Evolutionary conservation across 768 basidiomycete genomes (phyloP), one percentile per base, ranked within the genome.

Genomic region (Pleurotus eryngii): DNA sequence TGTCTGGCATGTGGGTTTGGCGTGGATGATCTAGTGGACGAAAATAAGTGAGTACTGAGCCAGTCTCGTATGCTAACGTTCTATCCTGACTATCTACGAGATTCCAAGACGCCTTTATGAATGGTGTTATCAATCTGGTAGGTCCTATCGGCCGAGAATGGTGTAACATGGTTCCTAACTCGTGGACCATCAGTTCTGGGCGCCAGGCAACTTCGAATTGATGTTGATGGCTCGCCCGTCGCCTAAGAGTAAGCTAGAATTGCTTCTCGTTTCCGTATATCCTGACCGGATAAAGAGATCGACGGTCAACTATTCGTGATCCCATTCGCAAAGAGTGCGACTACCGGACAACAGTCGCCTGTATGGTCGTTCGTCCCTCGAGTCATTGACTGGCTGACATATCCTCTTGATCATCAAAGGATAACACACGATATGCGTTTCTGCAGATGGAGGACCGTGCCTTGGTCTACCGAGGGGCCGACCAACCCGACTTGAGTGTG

Each of bases 401-500:
- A 55, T 35, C 12, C 22, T n/a, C 51, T 59, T 22, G 59, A 43
- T 42, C 38, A 35, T 1, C 26, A 3, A 46, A 95, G 93, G 95
- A 98, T 67, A 98, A 97, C 67, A 94, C 95, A 6, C 86, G 92
- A 62, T 96, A 96, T 67, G 95, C 93, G 1, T 96, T 96, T 72
- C 77, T 98, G 40, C 94, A 96, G 72, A 85, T 95, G 84, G 95
- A 98, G 65, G 96, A 98, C 64, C 85, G 93, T 42, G 90, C 91
- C 2, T 79, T 97, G 0, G 86, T 98, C 14, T 99, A 98, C 70
- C 83, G 96, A 55, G 95, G 96, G 12, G 93, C 95, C 26, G 96
- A 98, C 69, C 95, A 98, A 68, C 95, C 96, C 4, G 95, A 98
- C 68, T 89, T 97, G 87, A 96, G 93, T 67, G 87, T 99, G 57